Base-by-base conservation (phyloP, 768 basidiomycete genomes). In the Mrakia blollopis region DNA sequence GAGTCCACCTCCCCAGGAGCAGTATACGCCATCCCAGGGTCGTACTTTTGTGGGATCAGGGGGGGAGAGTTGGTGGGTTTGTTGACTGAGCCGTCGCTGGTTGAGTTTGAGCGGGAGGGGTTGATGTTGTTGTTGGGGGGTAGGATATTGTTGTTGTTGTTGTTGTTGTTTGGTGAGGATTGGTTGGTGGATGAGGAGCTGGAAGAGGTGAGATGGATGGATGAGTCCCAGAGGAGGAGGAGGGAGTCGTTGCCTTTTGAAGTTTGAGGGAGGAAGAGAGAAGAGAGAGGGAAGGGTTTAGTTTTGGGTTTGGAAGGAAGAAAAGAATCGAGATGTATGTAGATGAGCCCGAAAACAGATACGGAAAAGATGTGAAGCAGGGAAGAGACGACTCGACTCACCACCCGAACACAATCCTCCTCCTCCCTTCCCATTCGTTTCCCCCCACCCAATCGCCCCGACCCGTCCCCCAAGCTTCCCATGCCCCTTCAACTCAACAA, bases 371-470 rank as follows among this genome's bases (percentile, higher is more conserved):
- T 39, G 57, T 1, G 28, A 63, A 60, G n/a, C 37, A 76, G 70
- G 63, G 57, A 39, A 61, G 32, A n/a, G 3, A 83, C 87, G 80
- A 21, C 44, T 44, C 23, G 65, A 68, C 65, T 68, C 84, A 92
- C 94, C 91, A 80, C 92, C 93, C 41, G 92, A 94, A 23, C 92
- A 93, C 61, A 97, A 86, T 72, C 89, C 91, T 30, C 93, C 91
- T 3, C 82, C 80, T 0, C 79, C 78, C 0, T 63, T 69, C 73
- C 75, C 78, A 35, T 82, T 81, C 18, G 88, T 88, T 5, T 91
- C 88, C 39, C 94, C 91, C 96, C 96, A 98, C 10, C 91, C 92
- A 68, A 98, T 87, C 2, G 91, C 91, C 80, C 94, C 94, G 65
- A 98, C 88, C 44, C 63, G 32, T 2, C 72, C 72, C 2, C 76